Evolutionary conservation across 805 yeast genomes (phyloP).

Genomic region (Wickerhamomyces mucosus): DNA sequence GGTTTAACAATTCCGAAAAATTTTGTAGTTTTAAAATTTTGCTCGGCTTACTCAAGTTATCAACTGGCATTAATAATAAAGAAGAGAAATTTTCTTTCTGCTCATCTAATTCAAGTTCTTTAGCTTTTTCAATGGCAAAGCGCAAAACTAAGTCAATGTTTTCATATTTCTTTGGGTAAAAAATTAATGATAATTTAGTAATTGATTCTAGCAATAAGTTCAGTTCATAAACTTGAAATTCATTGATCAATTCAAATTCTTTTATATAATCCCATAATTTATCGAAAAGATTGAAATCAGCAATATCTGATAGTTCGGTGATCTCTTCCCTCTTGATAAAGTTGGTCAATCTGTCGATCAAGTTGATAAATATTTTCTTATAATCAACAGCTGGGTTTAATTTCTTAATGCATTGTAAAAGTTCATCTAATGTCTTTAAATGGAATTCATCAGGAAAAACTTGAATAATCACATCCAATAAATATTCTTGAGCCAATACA

Average conservation of each 20-base stretch:
- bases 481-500: constrained; percentile 83
- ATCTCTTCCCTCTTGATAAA: constrained; percentile 34
- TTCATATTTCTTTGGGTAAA: constrained; percentile 51
- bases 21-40: constrained; percentile 31
- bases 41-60: constrained; percentile 25
- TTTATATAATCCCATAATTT: constrained; percentile 59
- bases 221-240: constrained; percentile 57
- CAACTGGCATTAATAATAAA: constrained; percentile 40
- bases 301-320: constrained; percentile 13
- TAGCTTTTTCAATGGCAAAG: constrained; percentile 35
- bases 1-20: constrained; percentile 44
- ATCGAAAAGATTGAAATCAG: constrained; percentile 36
- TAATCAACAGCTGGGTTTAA: constrained; percentile 61
- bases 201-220: constrained; percentile 58
- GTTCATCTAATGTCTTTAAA: constrained; percentile 55
- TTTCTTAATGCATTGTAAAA: constrained; percentile 55
- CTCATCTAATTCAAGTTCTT: constrained; percentile 24
- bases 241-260: constrained; percentile 44
- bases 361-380: constrained; percentile 53
- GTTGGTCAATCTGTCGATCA: constrained; percentile 62
- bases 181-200: constrained; percentile 51
- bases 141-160: constrained; percentile 55
- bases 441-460: constrained; percentile 94
- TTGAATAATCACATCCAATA: constrained; percentile 85
- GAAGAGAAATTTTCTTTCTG: constrained; percentile 33